Conservation (phyloP, 805 yeast species). For the Torulaspora microellipsoides region DNA sequence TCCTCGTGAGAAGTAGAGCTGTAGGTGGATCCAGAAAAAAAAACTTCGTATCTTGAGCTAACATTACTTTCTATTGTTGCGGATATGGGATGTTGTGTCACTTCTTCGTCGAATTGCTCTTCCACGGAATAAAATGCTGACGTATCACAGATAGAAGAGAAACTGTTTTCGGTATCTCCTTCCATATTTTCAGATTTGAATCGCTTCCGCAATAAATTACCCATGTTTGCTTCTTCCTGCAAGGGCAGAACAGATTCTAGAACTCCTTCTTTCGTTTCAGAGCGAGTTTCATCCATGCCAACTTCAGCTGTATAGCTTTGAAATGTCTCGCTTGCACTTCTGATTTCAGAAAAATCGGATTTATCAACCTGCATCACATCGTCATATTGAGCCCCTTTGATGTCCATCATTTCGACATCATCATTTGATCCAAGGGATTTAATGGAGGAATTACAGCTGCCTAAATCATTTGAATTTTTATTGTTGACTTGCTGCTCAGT, state of each 20-base stretch:
- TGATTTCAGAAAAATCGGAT: no score
- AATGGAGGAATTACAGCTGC: no score
- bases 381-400: no score
- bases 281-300: no score
- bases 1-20: constrained; percentile 24
- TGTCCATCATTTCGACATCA: no score
- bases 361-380: no score
- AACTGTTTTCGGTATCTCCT: neutral
- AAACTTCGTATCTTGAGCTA: constrained; percentile 14
- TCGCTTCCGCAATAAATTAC: neutral
- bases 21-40: constrained; percentile 22
- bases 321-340: no score
- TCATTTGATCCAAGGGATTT: no score
- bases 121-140: constrained; percentile 18
- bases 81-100: neutral
- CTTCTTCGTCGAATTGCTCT: neutral
- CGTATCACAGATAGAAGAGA: constrained; percentile 5
- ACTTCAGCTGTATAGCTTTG: no score
- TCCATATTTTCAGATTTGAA: constrained; percentile 1
- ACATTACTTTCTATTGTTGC: neutral
- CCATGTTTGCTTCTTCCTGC: no score
- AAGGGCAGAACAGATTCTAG: neutral
- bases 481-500: no score
- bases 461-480: no score
- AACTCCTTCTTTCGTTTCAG: neutral